phyloP scores from a whole-genome alignment of 371 early-diverging fungal species.

The Mortierella polycephala region DNA sequence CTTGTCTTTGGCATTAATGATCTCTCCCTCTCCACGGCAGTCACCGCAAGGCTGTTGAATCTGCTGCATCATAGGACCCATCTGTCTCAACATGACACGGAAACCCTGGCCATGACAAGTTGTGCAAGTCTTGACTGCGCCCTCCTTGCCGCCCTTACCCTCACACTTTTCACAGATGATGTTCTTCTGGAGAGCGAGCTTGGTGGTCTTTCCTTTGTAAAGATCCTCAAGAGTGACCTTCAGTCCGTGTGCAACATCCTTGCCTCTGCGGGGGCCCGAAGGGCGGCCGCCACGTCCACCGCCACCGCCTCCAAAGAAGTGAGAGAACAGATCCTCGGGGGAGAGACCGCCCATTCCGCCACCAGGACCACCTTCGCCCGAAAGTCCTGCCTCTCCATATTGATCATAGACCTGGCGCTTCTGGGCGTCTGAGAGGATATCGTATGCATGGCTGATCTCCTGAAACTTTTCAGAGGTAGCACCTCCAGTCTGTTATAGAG shows the following conservation, averaged over 20 bases:
- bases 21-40: slow-evolving; percentile 91
- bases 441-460: slow-evolving; percentile 94
- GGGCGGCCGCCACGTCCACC: slow-evolving; percentile 71
- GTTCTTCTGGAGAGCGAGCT: slow-evolving; percentile 87
- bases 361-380: slow-evolving; percentile 65
- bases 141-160: slow-evolving; percentile 81
- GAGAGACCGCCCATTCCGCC: slow-evolving; percentile 74
- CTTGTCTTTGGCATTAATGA: slow-evolving; percentile 86
- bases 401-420: slow-evolving; percentile 84
- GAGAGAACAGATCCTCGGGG: slow-evolving; percentile 88
- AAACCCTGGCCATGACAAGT: slow-evolving; percentile 89
- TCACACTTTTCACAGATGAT: slow-evolving; percentile 80
- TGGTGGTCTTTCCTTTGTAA: slow-evolving; percentile 91
- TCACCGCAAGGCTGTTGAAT: slow-evolving; percentile 94
- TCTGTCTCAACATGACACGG: slow-evolving; percentile 88
- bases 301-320: slow-evolving; percentile 85
- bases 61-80: slow-evolving; percentile 98
- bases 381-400: slow-evolving; percentile 88
- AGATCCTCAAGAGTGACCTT: slow-evolving; percentile 93
- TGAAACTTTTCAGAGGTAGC: slow-evolving; percentile 88
- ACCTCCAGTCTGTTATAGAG: slow-evolving; percentile 62
- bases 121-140: slow-evolving; percentile 71
- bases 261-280: slow-evolving; percentile 79
- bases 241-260: slow-evolving; percentile 80
- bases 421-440: slow-evolving; percentile 88